Evolutionary conservation across 345 rosid species (phyloP), one percentile per base, ranked within the genome.

Genomic region (Populus euphratica): DNA sequence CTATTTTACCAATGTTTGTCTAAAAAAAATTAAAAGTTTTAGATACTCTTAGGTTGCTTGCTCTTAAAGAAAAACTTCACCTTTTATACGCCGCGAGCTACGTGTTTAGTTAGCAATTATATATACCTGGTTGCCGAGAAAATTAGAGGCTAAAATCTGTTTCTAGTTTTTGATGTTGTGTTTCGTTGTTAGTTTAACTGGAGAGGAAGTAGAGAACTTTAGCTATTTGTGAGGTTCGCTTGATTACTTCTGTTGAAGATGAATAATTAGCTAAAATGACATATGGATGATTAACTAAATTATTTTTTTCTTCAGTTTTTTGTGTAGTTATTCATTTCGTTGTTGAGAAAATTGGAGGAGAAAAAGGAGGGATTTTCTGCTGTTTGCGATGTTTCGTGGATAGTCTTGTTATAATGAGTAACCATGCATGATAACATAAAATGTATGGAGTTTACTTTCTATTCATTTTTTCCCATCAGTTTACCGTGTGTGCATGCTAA

Each of bases 311-410:
- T 16, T 29, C 27, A 14, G n/a, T 25, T 64, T 23, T 11, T 64
- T 23, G 11, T 25, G 20, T 6, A 20, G 27, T 4, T 66, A 7
- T 27, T 66, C 10, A 4, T 14, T 35, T n/a, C 27, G 21, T 17
- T 69, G 20, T 39, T 31, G 38, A 65, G 23, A 74, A 44, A 56
- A 16, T 59, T 73, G 70, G 59, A 43, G 77, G 70, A 44, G 33
- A 31, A 44, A 33, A 31, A 18, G 35, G 10, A 27, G 43, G 69
- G 18, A n/a, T 6, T 8, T 18, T 65, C 10, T 44, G 10, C 13
- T 20, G 11, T 65, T 43, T 10, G 14, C 13, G 61, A 8, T 73
- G 23, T 29, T 75, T 35, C 33, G 50, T 43, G 14, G 59, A 12
- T 50, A 25, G 52, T 10, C 38, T 68, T 64, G 11, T 14, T 33